phyloP scores from a whole-genome alignment of 176 grass and related monocot genomes.

The Hordeum marinum region DNA sequence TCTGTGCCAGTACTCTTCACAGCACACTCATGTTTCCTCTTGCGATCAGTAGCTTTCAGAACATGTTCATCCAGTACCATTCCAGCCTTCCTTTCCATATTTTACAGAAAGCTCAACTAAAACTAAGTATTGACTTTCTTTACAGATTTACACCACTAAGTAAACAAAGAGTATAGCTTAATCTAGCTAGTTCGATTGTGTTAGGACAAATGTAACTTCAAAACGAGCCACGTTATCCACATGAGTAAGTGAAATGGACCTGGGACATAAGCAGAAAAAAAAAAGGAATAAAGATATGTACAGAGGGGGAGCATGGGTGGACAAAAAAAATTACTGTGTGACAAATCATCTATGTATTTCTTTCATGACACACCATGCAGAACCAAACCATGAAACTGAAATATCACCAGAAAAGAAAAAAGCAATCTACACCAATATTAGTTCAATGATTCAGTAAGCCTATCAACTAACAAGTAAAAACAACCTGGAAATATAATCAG shows the following conservation, averaged over 20 bases:
- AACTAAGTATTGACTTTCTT: conserved; percentile 29
- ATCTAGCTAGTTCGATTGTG: conserved; percentile 29
- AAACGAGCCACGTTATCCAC: conserved; percentile 14
- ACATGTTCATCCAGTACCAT: conserved; percentile 41
- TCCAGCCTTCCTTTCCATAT: conserved; percentile 59
- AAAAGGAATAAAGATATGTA: conserved; percentile 24
- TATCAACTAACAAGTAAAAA: background rate
- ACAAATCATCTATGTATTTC: background rate
- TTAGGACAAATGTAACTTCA: conserved; percentile 26
- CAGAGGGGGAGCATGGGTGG: background rate
- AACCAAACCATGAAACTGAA: background rate
- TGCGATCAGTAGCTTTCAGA: conserved; percentile 18
- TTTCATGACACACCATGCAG: background rate
- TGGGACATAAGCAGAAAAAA: conserved; percentile 27
- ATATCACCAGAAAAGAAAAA: background rate
- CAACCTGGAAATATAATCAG: background rate
- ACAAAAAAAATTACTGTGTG: background rate
- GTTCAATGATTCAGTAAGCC: background rate
- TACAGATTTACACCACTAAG: conserved; percentile 34
- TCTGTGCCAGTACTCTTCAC: conserved; percentile 11
- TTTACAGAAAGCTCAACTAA: conserved; percentile 23
- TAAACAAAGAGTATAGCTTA: conserved; percentile 5
- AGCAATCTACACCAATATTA: background rate
- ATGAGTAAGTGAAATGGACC: conserved; percentile 31
- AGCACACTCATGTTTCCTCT: conserved; percentile 41